These are phyloP conservation scores for Candida nemodendra DNA, from an alignment of 805 yeast species.

Conservation along the genomic window DNA sequence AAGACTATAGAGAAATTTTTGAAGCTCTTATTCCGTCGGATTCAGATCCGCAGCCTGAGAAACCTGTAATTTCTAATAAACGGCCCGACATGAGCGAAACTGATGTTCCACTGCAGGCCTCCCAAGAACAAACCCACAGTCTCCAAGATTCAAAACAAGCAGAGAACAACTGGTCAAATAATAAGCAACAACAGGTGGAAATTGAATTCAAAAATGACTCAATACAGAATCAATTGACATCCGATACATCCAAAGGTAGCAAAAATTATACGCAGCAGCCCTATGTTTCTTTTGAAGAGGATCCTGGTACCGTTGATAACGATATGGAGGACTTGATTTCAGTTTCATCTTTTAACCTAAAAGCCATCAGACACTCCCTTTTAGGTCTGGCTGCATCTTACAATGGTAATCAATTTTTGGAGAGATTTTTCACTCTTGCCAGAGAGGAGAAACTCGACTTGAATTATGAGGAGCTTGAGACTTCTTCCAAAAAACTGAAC, in stretches of 20 bases:
- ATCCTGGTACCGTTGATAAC: slow-evolving; percentile 48
- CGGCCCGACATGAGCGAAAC: slow-evolving; percentile 2
- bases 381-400: slow-evolving; percentile 42
- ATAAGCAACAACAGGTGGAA: not conserved
- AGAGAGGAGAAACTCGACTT: slow-evolving; percentile 23
- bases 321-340: slow-evolving; percentile 53
- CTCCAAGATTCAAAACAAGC: not conserved
- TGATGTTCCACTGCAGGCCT: slow-evolving; percentile 16
- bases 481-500: slow-evolving; percentile 34
- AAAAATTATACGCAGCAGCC: too few relatives aligned
- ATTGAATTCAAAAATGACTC: not conserved
- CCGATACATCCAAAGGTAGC: too few relatives aligned
- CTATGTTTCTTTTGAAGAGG: slow-evolving; percentile 5
- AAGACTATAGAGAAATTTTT: slow-evolving; percentile 26
- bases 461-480: slow-evolving; percentile 16
- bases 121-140: not conserved
- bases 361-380: slow-evolving; percentile 73
- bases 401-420: slow-evolving; percentile 25
- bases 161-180: not conserved
- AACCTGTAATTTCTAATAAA: not conserved
- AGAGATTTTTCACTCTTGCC: slow-evolving; percentile 18
- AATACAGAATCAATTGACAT: not conserved
- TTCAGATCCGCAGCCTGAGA: not conserved
- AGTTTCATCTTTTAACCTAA: slow-evolving; percentile 76
- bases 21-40: slow-evolving; percentile 11